phyloP scores from a whole-genome alignment of 2,329 filamentous ascomycete genomes.

The Colletotrichum graminicola region DNA sequence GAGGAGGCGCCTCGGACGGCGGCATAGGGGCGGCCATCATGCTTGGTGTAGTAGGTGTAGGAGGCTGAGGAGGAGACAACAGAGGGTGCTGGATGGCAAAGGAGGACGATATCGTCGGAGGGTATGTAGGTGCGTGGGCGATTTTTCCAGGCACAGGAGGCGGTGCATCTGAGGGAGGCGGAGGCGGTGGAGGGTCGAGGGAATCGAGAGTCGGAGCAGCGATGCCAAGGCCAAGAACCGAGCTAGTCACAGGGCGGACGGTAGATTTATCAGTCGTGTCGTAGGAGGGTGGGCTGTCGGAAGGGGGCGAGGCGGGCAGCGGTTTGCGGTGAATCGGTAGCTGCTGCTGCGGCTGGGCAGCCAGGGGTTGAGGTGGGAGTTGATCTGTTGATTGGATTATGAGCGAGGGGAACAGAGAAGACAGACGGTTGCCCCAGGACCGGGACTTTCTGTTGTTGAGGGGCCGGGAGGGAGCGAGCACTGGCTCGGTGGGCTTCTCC shows the following conservation, averaged over 20 bases:
- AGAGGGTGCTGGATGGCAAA: slow-evolving; percentile 16
- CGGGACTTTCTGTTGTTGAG: slow-evolving; percentile 49
- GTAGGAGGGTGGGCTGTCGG: slow-evolving; percentile 38
- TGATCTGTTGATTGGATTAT: slow-evolving; percentile 51
- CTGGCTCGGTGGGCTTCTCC: slow-evolving; percentile 40
- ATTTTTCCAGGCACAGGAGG: slow-evolving; percentile 34
- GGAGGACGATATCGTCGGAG: slow-evolving; percentile 1
- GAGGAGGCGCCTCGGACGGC: slow-evolving; percentile 34
- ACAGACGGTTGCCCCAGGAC: slow-evolving; percentile 53
- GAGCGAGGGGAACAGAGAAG: slow-evolving; percentile 55
- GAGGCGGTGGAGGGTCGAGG: slow-evolving; percentile 23
- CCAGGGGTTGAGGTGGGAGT: slow-evolving; percentile 39
- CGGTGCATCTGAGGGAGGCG: slow-evolving; percentile 38
- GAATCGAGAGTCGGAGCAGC: slow-evolving; percentile 16
- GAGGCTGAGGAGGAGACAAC: slow-evolving; percentile 23
- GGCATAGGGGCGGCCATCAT: slow-evolving; percentile 35
- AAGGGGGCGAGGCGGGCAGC: slow-evolving; percentile 33
- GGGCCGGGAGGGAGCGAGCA: slow-evolving; percentile 36
- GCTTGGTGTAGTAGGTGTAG: slow-evolving; percentile 18
- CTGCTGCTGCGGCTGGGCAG: slow-evolving; percentile 38
- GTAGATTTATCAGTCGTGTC: slow-evolving; percentile 27
- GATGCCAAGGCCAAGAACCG: slow-evolving; percentile 28
- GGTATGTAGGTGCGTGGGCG: slow-evolving; percentile 16
- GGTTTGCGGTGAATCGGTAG: slow-evolving; percentile 45
- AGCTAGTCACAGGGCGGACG: slow-evolving; percentile 29